Evolutionary conservation across 352 stramenopile genomes (phyloP), one percentile per base, ranked within the genome.

Genomic region (Thraustotheca clavata): DNA sequence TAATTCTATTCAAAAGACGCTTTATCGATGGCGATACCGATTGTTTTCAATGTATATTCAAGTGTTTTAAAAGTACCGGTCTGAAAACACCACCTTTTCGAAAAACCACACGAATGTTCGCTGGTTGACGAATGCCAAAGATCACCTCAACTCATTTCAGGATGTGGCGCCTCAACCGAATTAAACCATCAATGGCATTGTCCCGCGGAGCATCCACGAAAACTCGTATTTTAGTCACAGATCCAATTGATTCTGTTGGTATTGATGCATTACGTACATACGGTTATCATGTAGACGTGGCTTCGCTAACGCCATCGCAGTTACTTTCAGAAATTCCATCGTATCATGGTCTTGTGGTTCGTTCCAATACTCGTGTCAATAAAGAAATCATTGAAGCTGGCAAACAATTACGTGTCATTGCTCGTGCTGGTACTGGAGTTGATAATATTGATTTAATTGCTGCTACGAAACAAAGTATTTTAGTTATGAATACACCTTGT

Each of bases 401-500:
- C 18, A 48, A 65, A 14, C 49, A 65, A 6, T 71, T 96, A 54
- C 78, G 87, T 68, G 76, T 97, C 62, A 92, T 97, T 55, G 91
- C 86, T 6, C 82, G 89, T 62, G 89, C 89, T 48, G 89, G 90
- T 49, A 96, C 89, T 33, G 89, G 91, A 67, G 82, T 96, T 29
- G 91, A 97, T 79, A 98, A 98, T 77, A 97, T 98, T 65, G 88
- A 97, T 74, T 77, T 97, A 38, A 75, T 91, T 39, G 79, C 79
- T 59, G 88, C 91, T 40, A 97, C 91, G 20, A 90, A 89, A 65
- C 76, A 90, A 54, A 81, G 95, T 59, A 95, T 98, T 66, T 81
- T 97, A 41, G 95, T 99, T 49, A 96, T 99, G 70, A 98, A 99
- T 74, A 97, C 95, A 40, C 94, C 94, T 7, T 91, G 89, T 38